Base-by-base conservation (phyloP, 495 filamentous ascomycete genomes). In the Pseudoneurospora amorphoporcata region DNA sequence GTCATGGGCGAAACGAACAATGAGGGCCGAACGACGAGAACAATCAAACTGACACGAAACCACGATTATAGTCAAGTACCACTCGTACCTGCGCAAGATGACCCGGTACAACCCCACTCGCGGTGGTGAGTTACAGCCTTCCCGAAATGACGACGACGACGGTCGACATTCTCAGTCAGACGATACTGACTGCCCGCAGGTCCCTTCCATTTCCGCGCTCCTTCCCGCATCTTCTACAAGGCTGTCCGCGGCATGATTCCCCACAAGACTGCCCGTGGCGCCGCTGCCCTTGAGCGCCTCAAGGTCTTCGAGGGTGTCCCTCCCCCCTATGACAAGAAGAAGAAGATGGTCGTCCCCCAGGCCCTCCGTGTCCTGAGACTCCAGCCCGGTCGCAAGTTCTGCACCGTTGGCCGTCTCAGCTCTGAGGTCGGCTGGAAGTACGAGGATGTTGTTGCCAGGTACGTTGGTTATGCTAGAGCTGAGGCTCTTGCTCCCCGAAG, bases 381-480 rank as follows among this genome's bases (percentile, higher is more conserved):
- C 79, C 94, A 97, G 88, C 95, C 95, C 79, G 95, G 95, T 80
- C 93, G 95, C 86, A 99, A 99, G 90, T 99, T 94, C 91, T 99
- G 96, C 91, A 94, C 93, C 73, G 95, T 99, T 78, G 95, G 95
- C 77, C 90, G 95, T 83, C 87, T 99, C 81, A 95, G 94, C 86
- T 94, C 98, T 83, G 95, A 99, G 86, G 94, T 98, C 79, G 95
- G 95, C 84, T 99, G 95, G 95, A 98, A 98, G 86, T 99, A 99
- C 91, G 90, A 97, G 88, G 94, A 97, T 82, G 94, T 98, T 85
- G 95, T 99, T 86, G 90, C 88, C 77, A 92, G 93, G 95, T 99
- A 85, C 79, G 94, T 91, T 69, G 68, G 39, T 7, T 61, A 39
- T 19, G n/a, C 39, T 14, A 2, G 41, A 69, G 69, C 41, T 6